Evolutionary conservation across 1,284 basidiomycete species (phyloP).

Genomic region (Cutaneotrichosporon cavernicola): DNA sequence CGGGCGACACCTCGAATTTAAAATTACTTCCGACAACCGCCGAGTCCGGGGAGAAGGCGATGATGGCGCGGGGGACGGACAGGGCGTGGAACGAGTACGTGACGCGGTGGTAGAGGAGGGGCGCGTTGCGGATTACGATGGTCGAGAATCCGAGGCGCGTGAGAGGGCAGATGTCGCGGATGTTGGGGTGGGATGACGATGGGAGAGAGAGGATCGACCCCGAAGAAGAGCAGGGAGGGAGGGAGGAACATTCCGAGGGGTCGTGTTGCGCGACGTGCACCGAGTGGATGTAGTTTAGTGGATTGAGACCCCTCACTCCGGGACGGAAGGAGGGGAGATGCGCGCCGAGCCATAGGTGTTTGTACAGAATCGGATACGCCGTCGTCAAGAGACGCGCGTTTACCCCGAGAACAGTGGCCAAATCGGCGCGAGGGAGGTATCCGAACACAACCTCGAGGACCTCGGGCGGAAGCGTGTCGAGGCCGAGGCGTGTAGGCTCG

Average conservation of each 20-base stretch:
- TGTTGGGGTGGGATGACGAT: constrained; percentile 2
- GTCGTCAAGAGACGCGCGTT: neutral
- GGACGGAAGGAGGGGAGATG: neutral
- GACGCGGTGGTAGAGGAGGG: constrained; percentile 18
- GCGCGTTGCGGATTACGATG: constrained; percentile 16
- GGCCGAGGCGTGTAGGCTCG: neutral
- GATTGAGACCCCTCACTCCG: neutral
- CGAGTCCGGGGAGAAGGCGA: constrained; percentile 15
- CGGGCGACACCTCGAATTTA: constrained; percentile 15
- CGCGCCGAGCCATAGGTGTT: neutral
- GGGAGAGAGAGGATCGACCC: constrained; percentile 8
- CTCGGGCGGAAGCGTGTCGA: constrained; percentile 11
- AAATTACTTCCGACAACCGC: constrained; percentile 20
- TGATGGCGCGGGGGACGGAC: constrained; percentile 1
- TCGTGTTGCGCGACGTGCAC: neutral
- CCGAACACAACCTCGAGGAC: constrained; percentile 10
- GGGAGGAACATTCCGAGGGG: neutral
- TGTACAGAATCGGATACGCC: neutral
- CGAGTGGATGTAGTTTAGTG: neutral
- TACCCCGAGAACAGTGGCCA: constrained; percentile 4
- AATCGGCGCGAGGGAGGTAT: neutral
- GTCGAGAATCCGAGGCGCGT: neutral
- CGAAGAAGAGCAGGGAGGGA: neutral
- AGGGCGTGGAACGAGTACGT: constrained; percentile 1
- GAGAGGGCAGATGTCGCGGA: constrained; percentile 11